Conservation (phyloP, 108 stramenopile species). For the Cyclotella baltica region DNA sequence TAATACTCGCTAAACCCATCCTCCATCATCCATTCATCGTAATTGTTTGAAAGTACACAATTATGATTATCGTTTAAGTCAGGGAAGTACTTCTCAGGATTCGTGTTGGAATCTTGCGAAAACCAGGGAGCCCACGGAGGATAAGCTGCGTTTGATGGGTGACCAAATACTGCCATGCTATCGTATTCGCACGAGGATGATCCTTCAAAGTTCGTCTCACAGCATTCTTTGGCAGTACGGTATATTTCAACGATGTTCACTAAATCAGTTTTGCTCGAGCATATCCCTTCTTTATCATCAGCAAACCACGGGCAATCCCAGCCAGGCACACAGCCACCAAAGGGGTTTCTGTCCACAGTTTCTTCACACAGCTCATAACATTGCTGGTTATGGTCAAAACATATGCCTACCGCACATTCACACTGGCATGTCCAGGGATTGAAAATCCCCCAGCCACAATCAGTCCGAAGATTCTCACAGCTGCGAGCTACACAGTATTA, state of each 20-base stretch:
- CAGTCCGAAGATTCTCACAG: not conserved
- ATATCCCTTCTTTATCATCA: not conserved
- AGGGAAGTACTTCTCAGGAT: conserved; percentile 14
- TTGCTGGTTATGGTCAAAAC: conserved; percentile 13
- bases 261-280: conserved; percentile 7
- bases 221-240: conserved; percentile 23
- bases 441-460: conserved; percentile 10
- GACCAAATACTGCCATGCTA: conserved; percentile 3
- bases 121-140: not conserved
- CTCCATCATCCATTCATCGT: conserved; percentile 22
- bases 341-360: conserved; percentile 15
- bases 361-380: conserved; percentile 14
- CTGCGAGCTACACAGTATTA: too few relatives aligned
- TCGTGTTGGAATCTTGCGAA: not conserved
- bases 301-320: conserved; percentile 30
- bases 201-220: not conserved
- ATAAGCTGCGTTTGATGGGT: not conserved
- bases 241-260: conserved; percentile 8
- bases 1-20: conserved; percentile 18
- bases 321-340: conserved; percentile 19
- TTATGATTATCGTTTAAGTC: conserved; percentile 10
- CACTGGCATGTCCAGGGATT: conserved; percentile 28
- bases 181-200: conserved; percentile 8
- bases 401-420: conserved; percentile 27
- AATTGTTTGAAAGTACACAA: not conserved